Evolutionary conservation across 441 rosid species (phyloP).

Genomic region (Eruca vesicaria): DNA sequence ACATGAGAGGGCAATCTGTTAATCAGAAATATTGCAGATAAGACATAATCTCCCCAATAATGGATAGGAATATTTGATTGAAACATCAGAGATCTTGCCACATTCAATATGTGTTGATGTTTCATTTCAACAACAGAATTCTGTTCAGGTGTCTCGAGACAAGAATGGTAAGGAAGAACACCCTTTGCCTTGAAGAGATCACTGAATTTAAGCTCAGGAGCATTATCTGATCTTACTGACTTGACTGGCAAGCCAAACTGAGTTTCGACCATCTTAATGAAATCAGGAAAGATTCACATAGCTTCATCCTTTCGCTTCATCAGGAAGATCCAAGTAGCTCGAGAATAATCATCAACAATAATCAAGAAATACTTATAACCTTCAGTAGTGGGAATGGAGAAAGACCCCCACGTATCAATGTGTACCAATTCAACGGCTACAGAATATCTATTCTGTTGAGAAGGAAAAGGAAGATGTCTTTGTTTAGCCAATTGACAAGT

Average conservation of each 20-base stretch:
- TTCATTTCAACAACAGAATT: not conserved
- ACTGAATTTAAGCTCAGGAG: not conserved
- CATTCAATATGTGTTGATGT: not conserved
- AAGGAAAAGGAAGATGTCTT: not conserved
- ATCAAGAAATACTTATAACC: not conserved
- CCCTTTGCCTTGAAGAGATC: not conserved
- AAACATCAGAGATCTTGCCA: not conserved
- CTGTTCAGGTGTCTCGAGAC: not conserved
- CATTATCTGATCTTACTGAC: not conserved
- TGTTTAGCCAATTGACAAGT: not conserved
- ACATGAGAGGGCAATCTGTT: not conserved
- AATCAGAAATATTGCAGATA: not conserved
- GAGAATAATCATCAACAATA: not conserved
- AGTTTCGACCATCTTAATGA: not conserved
- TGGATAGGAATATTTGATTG: not conserved
- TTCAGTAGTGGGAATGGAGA: not conserved
- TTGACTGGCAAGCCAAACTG: not conserved
- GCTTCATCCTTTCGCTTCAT: not conserved
- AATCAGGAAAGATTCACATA: rapidly evolving
- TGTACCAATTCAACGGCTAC: not conserved
- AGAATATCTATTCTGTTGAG: not conserved
- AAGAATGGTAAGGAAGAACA: rapidly evolving
- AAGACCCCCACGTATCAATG: not conserved
- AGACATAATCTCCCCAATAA: not conserved
- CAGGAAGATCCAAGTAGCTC: not conserved